Base-by-base conservation (phyloP, 2,329 filamentous ascomycete species). In the Corynespora cassiicola region DNA sequence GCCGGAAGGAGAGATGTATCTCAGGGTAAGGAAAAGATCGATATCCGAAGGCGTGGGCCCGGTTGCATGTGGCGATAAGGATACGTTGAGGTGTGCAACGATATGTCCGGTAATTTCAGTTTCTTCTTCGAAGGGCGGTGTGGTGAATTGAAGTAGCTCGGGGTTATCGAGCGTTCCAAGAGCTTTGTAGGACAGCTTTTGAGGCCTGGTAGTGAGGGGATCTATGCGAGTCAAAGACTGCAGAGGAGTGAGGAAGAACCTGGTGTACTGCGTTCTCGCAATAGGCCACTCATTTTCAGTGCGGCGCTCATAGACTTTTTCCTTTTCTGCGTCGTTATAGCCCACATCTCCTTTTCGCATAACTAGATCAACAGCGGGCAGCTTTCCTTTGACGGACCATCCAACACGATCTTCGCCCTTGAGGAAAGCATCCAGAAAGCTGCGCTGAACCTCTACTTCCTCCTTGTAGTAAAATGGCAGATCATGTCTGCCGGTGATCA, bases 391-490 rank as follows among this genome's bases (percentile, higher is more conserved):
- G 7, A 69, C 54, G 0, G 74, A 75, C 82, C 83, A 86, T n/a
- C 82, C 82, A 0, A 71, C 72, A 0, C 72, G 69, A 51, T 88
- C 86, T 0, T 87, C 75, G 2, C 75, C 81, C 50, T 87, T 88
- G 22, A 89, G 73, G 56, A 89, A 89, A 0, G 85, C 85, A 42
- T 87, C 82, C 0, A 88, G 68, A 60, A 89, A 89, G 48, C 78
- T 81, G 30, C 73, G 75, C 55, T 88, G 86, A 0, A 88, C 52
- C 44, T 85, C 81, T 0, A 86, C 84, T 46, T 87, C 82, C 31
- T 87, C 81, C 1, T 77, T 63, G 57, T 87, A 87, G 66, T 87
- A 89, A 60, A 88, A 88, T 0, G 85, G 85, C 2, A 88, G 71
- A 52, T 88, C 85, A 46, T 89, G 85, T 0, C 86, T 76, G 2